A percentile compares a stretch with the other conserved stretches of the same genome.
phyloP scores from a whole-genome alignment of 176 grass and related monocot genomes.

The Ensete ventricosum region DNA sequence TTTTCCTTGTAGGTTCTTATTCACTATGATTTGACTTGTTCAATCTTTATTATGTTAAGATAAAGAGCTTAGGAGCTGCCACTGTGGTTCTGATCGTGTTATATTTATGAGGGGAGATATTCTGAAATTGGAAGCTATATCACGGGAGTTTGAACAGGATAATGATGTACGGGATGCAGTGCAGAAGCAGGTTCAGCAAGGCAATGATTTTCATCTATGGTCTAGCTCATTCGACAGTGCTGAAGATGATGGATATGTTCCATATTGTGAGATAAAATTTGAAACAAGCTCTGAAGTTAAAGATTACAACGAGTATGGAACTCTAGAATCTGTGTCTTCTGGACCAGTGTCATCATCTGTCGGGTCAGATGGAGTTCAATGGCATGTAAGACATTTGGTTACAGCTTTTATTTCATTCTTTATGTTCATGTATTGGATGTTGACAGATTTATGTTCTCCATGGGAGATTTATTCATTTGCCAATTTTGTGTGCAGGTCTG shows the following conservation, averaged over 20 bases:
- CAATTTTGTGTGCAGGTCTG: conserved; percentile 3
- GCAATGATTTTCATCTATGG: conserved; percentile 23
- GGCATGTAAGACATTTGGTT: background rate
- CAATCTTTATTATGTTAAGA: conserved; percentile 34
- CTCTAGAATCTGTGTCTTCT: background rate
- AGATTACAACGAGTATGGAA: conserved; percentile 10
- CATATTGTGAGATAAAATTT: conserved; percentile 23
- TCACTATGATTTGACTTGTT: background rate
- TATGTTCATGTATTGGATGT: background rate
- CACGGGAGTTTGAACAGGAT: conserved; percentile 52
- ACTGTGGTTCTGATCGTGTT: conserved; percentile 41
- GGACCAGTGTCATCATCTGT: background rate
- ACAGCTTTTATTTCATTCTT: background rate
- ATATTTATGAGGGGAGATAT: conserved; percentile 66
- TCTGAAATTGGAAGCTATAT: conserved; percentile 54
- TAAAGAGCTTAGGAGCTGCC: conserved; percentile 64
- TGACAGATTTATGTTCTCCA: background rate
- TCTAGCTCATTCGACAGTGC: conserved; percentile 3
- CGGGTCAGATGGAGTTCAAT: background rate
- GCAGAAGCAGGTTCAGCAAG: conserved; percentile 38
- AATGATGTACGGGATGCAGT: conserved; percentile 35
- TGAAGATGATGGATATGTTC: conserved; percentile 15
- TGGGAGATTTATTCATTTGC: background rate
- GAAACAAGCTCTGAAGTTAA: conserved; percentile 24
- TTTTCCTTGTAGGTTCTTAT: background rate